These are phyloP conservation scores for Pseudogymnoascus sp. DNA, from an alignment of 2,329 filamentous ascomycete genomes.

Conservation along the genomic window DNA sequence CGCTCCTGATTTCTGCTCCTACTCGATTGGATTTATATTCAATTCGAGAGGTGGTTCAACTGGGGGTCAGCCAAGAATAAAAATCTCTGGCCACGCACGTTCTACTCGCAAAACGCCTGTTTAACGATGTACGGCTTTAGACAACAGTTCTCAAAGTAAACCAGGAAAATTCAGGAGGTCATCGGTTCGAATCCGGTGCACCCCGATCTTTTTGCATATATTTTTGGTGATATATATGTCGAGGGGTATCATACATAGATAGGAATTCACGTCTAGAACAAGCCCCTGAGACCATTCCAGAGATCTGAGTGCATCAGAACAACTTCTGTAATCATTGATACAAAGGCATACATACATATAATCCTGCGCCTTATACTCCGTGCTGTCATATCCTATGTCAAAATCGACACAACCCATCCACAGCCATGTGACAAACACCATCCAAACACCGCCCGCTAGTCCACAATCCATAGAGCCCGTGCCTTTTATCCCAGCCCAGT, in stretches of 20 bases:
- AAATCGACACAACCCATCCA: background rate
- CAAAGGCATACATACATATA: conserved; percentile 1
- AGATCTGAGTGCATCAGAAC: background rate
- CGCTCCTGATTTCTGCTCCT: background rate
- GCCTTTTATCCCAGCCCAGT: background rate
- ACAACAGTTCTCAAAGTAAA: background rate
- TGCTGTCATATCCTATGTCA: background rate
- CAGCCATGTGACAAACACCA: background rate
- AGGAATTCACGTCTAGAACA: background rate
- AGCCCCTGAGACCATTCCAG: background rate
- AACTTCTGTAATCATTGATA: background rate
- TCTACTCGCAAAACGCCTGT: background rate
- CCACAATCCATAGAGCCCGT: background rate
- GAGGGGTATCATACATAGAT: background rate
- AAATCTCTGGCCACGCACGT: background rate
- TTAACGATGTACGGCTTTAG: background rate
- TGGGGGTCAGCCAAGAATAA: background rate
- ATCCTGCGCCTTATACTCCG: background rate
- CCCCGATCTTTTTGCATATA: conserved; percentile 2
- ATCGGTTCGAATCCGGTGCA: background rate
- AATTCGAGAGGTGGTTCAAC: background rate
- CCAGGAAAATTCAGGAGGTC: background rate
- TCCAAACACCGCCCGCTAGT: background rate
- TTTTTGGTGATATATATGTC: background rate
- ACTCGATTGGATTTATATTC: background rate